Evolutionary conservation across 177 flowering plant genomes (phyloP), one percentile per base, ranked within the genome.

Genomic region (Vitis hybrid): DNA sequence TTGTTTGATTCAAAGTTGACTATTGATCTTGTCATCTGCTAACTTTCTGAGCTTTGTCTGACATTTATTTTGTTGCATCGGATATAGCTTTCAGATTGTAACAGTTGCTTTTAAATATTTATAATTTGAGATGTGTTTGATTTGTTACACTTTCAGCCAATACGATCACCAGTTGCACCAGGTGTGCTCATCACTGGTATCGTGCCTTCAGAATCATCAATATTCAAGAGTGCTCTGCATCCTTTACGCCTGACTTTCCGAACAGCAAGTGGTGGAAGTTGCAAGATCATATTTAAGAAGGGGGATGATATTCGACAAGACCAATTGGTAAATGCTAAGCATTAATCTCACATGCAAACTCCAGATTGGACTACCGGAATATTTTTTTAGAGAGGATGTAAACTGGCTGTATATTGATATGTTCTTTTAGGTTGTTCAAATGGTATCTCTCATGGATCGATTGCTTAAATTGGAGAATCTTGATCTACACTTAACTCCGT

Each of bases 221-320:
- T 94, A 71, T 96, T 96, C 70, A 96, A 96, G 83, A 96, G 99
- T 87, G 91, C 94, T 35, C 72, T 96, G 74, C 89, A 92, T 83
- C 99, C 99, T 72, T 80, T 96, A 79, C 92, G 97, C 18, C 82
- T 96, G 71, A 89, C 97, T 65, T 93, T 93, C 74, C 86, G 92
- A 66, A 88, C 94, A 24, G 87, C 87, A 62, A 81, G 61, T 82
- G 97, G 95, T 64, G 97, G 91, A 78, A 84, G 74, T 64, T 90
- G 90, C 85, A 90, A 86, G 86, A 74, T 96, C 60, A 96, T 96
- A 70, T 96, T 93, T 75, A 96, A 96, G 83, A 96, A 96, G 77
- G 99, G 99, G 68, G 99, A 96, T 81, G 99, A 96, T 76, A 79
- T 94, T 74, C 90, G 98, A 68, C 99, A 96, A 83, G 99, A 96